Evolutionary conservation across 495 filamentous ascomycete genomes (phyloP), one percentile per base, ranked within the genome.

Genomic region (Delitschia confertaspora): DNA sequence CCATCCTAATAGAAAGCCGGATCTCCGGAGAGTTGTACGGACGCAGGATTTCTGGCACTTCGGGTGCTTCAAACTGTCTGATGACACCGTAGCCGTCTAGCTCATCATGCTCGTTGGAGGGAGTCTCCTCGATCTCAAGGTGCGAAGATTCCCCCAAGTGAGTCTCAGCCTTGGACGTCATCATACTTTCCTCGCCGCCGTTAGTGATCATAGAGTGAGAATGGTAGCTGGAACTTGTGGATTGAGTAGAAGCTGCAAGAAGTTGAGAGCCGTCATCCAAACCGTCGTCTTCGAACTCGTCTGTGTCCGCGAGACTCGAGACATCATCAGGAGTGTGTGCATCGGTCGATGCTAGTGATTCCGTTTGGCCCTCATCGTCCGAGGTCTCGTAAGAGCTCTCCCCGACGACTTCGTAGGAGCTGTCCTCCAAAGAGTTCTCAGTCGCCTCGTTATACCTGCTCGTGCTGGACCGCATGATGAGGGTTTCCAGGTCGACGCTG

Each of bases 281-380:
- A 18, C 38, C 50, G 30, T 44, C 40, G n/a, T 45, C 46, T 11
- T 45, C 41, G 37, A 20, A 47, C 26, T 53, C 51, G 7, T 49
- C 53, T 13, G 47, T 46, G 24, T 54, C 49, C 19, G 43, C 44
- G 11, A 47, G 14, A 25, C 37, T 47, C 2, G 47, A 51, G 20
- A 51, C 37, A 16, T 60, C 54, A 26, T 60, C 57, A n/a, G 57
- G 54, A n/a, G 54, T 60, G 16, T 56, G 39, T 8, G 35, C 51
- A 14, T 56, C 56, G n/a, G 40, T 48, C 5, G 54, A 55, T 3
- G 53, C 54, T 8, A 60, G 31, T 7, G 57, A 60, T 38, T 53
- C 57, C 14, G 57, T 55, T 21, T 50, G 45, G 10, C 32, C 49
- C 22, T 46, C 49, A 40, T 60, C 57, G 42, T 59, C 56, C 9